Evolutionary conservation across 495 filamentous ascomycete genomes (phyloP), one percentile per base, ranked within the genome.

Genomic region (Corynascus novoguineensis): DNA sequence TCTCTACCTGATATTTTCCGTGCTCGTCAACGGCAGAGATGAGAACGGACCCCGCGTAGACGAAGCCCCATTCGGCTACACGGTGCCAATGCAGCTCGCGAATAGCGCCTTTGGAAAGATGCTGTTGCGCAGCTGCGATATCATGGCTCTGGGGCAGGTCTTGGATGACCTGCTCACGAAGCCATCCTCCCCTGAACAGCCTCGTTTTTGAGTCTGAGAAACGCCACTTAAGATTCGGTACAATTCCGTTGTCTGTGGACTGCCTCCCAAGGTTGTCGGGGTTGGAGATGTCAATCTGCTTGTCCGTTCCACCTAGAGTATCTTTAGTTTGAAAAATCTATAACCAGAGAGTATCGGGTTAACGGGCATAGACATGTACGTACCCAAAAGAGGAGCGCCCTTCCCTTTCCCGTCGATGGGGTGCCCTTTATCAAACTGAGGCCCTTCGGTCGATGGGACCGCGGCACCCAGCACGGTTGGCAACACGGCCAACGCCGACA

Each of bases 71-170:
- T 69, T 87, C 83, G 42, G 82, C 83, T 29, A 83, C 78, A 57
- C 80, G 70, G 66, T 87, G 84, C 84, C 84, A 87, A 57, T 87
- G 84, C 9, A 86, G 66, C 63, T 87, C 82, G 8, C 84, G 75
- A 46, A 83, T 77, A 5, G 81, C 77, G 31, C 83, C 83, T 63
- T 85, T 84, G 48, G 72, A 78, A 41, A 87, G 64, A 67, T 85
- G 84, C 67, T 84, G 79, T 63, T 86, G 82, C 7, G 82, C 83
- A 46, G 75, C 81, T 6, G 83, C 68, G 62, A 86, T 81, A 53
- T 86, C 82, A 59, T 81, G 77, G 59, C 81, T 83, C 44, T 74
- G 64, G 0, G 84, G 84, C 21, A 86, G 65, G 61, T 78, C 76
- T 24, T 77, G 75, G 41, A 84, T 75, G 40, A 86, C 82, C 58